Evolutionary conservation across 768 basidiomycete genomes (phyloP).

Genomic region (Boletus vinaceobasis): DNA sequence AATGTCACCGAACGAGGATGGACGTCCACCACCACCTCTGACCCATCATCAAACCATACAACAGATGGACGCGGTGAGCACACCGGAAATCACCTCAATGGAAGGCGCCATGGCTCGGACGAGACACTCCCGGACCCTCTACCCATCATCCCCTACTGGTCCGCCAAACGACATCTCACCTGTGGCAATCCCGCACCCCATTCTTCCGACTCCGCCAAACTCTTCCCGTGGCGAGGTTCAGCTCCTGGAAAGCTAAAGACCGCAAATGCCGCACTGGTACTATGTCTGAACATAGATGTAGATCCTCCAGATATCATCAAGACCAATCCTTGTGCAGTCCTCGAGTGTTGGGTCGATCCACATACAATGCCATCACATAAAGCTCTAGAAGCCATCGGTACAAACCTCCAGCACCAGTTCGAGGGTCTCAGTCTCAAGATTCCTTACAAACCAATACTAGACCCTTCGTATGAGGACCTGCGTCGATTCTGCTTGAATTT

Average conservation of each 20-base stretch:
- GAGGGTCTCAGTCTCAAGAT: slow-evolving; percentile 94
- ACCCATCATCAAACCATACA: slow-evolving; percentile 43
- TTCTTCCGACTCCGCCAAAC: slow-evolving; percentile 61
- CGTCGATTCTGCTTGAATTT: slow-evolving; percentile 80
- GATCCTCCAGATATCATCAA: slow-evolving; percentile 98
- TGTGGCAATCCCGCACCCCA: slow-evolving; percentile 81
- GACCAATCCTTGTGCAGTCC: slow-evolving; percentile 90
- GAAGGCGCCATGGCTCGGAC: slow-evolving; percentile 41
- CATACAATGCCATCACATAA: slow-evolving; percentile 88
- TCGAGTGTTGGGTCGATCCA: slow-evolving; percentile 98
- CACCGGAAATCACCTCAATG: slow-evolving; percentile 33
- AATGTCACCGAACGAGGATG: slow-evolving; percentile 53
- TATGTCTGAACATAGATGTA: slow-evolving; percentile 96
- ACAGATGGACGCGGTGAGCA: slow-evolving; percentile 28
- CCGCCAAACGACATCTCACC: slow-evolving; percentile 85
- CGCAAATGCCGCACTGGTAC: slow-evolving; percentile 78
- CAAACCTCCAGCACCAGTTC: slow-evolving; percentile 92
- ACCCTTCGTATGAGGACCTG: slow-evolving; percentile 92
- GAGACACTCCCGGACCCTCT: slow-evolving; percentile 45
- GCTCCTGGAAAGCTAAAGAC: slow-evolving; percentile 88
- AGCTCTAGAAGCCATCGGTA: slow-evolving; percentile 90
- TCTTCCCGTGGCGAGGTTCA: slow-evolving; percentile 75
- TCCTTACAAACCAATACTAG: slow-evolving; percentile 89
- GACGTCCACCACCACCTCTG: slow-evolving; percentile 46
- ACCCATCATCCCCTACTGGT: slow-evolving; percentile 80